A percentile compares a stretch with the other conserved stretches of the same genome.
These are phyloP conservation scores for Chaetomium cochliodes DNA, from an alignment of 495 filamentous ascomycete species.

Conservation along the genomic window DNA sequence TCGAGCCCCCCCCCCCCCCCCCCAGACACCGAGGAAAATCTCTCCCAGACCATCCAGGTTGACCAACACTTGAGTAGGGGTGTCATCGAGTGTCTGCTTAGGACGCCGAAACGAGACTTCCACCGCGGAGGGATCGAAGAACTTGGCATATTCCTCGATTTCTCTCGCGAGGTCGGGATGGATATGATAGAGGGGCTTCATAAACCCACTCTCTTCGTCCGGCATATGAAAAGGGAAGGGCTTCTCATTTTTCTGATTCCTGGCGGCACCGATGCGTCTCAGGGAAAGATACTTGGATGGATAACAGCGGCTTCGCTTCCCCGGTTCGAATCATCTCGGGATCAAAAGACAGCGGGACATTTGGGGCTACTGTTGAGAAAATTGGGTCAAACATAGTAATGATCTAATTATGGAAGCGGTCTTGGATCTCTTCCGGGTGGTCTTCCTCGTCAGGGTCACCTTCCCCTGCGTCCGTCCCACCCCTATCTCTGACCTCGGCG, in stretches of 20 bases:
- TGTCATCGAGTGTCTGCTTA: constrained; percentile 13
- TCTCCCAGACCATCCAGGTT: constrained; percentile 17
- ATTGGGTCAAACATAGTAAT: constrained; percentile 18
- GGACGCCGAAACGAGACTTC: constrained; percentile 21
- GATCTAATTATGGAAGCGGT: constrained; percentile 13
- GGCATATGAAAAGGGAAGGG: constrained; percentile 16
- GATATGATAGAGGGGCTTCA: not conserved
- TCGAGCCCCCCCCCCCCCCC: too few species aligned
- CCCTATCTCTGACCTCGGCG: constrained; percentile 14
- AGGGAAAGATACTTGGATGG: constrained; percentile 24
- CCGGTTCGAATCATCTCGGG: constrained; percentile 22
- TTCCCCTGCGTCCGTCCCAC: constrained; percentile 15
- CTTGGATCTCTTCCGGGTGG: constrained; percentile 11
- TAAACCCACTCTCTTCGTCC: constrained; percentile 14
- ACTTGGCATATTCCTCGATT: constrained; percentile 7
- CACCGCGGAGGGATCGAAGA: constrained; percentile 13
- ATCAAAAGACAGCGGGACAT: constrained; percentile 22
- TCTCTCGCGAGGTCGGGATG: constrained; percentile 9
- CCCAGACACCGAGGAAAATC: too few species aligned
- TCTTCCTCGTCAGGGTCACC: constrained; percentile 4
- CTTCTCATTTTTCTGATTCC: constrained; percentile 22
- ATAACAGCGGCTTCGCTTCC: constrained; percentile 22
- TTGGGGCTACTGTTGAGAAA: constrained; percentile 20
- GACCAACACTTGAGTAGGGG: constrained; percentile 20
- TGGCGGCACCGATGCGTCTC: constrained; percentile 19